Conservation (phyloP, 208 protist genomes). For the Herpetomonas muscarum region DNA sequence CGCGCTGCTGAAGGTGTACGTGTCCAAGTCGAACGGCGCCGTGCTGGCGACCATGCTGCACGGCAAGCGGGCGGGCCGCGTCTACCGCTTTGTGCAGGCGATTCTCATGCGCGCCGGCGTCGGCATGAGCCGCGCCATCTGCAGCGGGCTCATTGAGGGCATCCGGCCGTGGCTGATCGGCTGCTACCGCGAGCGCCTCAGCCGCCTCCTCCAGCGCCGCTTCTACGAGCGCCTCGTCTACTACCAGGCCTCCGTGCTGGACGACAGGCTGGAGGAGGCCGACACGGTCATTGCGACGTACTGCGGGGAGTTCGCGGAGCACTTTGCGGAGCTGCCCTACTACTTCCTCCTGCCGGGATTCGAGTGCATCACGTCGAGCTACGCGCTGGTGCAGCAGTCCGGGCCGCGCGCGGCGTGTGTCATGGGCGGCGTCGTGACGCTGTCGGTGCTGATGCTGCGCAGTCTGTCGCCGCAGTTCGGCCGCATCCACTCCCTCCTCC, state of each 20-base stretch:
- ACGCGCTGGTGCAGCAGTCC: constrained; percentile 57
- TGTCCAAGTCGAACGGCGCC: constrained; percentile 58
- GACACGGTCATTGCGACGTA: constrained; percentile 83
- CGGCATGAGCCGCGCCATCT: constrained; percentile 33
- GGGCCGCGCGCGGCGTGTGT: constrained; percentile 34
- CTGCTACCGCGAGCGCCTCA: constrained; percentile 78
- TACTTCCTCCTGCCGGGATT: constrained; percentile 80
- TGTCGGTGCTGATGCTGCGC: constrained; percentile 56
- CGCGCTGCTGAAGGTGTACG: constrained; percentile 60
- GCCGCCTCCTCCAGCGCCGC: constrained; percentile 63
- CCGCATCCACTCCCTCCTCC: constrained; percentile 63
- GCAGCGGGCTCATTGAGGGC: constrained; percentile 62
- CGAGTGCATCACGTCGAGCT: constrained; percentile 52
- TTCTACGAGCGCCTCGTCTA: constrained; percentile 80
- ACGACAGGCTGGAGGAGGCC: constrained; percentile 64
- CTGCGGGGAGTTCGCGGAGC: constrained; percentile 86
- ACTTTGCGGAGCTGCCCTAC: constrained; percentile 87
- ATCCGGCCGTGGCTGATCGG: constrained; percentile 80
- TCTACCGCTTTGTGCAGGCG: constrained; percentile 39
- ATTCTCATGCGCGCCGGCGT: constrained; percentile 47
- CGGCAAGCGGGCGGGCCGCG: constrained; percentile 34
- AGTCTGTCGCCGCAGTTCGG: constrained; percentile 65
- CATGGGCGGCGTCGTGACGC: constrained; percentile 43
- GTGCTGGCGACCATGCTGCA: constrained; percentile 68
- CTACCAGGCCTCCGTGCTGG: constrained; percentile 75